Evolutionary conservation across 2,329 filamentous ascomycete species (phyloP).

Genomic region (Septoria linicola): DNA sequence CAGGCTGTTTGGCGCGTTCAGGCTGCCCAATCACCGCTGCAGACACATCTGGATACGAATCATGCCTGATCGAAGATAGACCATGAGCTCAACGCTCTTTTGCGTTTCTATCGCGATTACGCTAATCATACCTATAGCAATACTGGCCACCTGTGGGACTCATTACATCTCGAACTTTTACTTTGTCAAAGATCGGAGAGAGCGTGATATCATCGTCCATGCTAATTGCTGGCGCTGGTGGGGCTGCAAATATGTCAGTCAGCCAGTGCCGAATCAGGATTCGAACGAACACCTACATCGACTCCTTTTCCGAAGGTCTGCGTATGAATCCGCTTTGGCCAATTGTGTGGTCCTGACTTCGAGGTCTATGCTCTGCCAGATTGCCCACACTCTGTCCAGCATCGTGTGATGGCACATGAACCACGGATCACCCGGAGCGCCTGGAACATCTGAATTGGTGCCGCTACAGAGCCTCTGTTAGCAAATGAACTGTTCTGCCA

Average conservation of each 20-base stretch:
- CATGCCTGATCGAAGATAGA: no score
- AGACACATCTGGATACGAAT: no score
- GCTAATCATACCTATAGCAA: constrained; percentile 25
- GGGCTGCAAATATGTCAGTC: background rate
- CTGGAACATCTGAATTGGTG: constrained; percentile 44
- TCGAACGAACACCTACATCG: background rate
- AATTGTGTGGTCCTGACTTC: constrained; percentile 29
- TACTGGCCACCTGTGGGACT: constrained; percentile 15
- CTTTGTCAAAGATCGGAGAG: constrained; percentile 15
- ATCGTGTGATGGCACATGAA: constrained; percentile 52
- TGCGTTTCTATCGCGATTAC: background rate
- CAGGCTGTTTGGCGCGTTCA: no score
- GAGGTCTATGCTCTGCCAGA: constrained; percentile 50
- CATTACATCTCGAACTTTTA: constrained; percentile 18
- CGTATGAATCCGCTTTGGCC: constrained; percentile 1
- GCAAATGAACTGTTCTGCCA: no score
- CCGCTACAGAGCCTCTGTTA: constrained; percentile 28
- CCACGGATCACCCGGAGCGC: constrained; percentile 47
- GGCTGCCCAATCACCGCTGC: no score
- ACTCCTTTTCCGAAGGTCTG: background rate
- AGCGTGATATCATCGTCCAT: constrained; percentile 12
- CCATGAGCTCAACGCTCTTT: no score
- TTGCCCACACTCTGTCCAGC: constrained; percentile 47
- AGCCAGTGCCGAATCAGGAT: background rate
- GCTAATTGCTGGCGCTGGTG: constrained; percentile 3